Evolutionary conservation across 208 protist species (phyloP), one percentile per base, ranked within the genome.

Genomic region (Crithidia brevicula): DNA sequence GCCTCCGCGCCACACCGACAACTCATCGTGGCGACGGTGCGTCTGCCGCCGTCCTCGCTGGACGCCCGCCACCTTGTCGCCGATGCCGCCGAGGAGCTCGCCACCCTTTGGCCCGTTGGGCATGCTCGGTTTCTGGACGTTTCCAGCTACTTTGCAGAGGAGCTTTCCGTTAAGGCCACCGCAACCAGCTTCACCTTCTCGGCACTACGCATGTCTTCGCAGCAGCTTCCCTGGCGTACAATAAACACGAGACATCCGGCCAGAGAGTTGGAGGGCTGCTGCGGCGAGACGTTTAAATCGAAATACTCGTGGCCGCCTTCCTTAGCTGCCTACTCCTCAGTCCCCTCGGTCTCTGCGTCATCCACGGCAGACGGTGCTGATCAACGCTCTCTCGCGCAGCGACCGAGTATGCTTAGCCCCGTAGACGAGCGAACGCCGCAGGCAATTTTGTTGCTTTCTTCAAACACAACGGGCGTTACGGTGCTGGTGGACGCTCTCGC

Each of bases 71-170:
- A 36, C 42, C 58, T 67, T n/a, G 60, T 74, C 15, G 65, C 60
- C 31, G 67, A 61, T 47, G 50, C 45, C 42, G 63, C 58, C 11
- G 59, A 58, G 34, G 58, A 52, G 23, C 58, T 74, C 2, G 42
- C 68, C 27, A 52, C 56, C 28, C 53, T 77, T 11, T 85, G 83
- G 81, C 74, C 69, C 15, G 59, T 83, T 16, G 88, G 88, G 8
- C 75, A 85, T 23, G 73, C 81, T 4, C 77, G 84, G 50, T 85
- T 84, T 23, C 69, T 83, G 42, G 84, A 93, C 40, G 45, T 89
- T 22, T 79, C 83, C 11, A 22, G 50, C 20, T 23, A 52, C 46
- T 81, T 42, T n/a, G 38, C 52, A 0, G 40, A 25, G 30, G 66
- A 65, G 18, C 45, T 57, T 3, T 20, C 27, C 5, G 11, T 4